These are phyloP conservation scores for Eucalyptus cloeziana DNA, from an alignment of 345 rosid genomes.

Conservation along the genomic window DNA sequence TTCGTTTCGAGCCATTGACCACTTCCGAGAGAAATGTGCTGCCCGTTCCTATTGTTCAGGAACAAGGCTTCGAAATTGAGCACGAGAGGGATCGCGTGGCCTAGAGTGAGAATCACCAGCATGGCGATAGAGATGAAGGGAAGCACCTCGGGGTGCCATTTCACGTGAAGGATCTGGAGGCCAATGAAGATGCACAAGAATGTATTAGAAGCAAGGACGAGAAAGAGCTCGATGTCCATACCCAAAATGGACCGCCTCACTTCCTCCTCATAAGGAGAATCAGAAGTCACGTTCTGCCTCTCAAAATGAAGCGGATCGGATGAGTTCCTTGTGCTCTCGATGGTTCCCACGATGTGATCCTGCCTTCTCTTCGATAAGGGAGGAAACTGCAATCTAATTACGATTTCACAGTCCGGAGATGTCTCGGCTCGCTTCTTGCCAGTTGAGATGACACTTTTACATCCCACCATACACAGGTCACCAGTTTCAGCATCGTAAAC, in stretches of 20 bases:
- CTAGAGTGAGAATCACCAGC: conserved; percentile 31
- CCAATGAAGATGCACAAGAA: conserved; percentile 27
- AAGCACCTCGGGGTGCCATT: conserved; percentile 12
- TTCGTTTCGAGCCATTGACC: conserved; percentile 24
- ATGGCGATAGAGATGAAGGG: conserved; percentile 31
- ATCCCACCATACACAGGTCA: conserved; percentile 41
- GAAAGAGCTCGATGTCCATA: conserved; percentile 36
- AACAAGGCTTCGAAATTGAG: conserved; percentile 33
- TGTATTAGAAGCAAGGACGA: conserved; percentile 27
- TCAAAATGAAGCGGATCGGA: conserved; percentile 25
- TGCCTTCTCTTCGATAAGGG: conserved; percentile 6
- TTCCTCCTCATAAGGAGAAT: background rate
- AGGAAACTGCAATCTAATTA: conserved; percentile 22
- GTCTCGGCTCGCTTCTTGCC: background rate
- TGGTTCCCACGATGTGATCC: conserved; percentile 15
- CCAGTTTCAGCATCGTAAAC: conserved; percentile 30
- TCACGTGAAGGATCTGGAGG: conserved; percentile 24
- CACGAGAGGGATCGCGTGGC: conserved; percentile 21
- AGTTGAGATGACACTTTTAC: background rate
- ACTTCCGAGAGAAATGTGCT: conserved; percentile 2
- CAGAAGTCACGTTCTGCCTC: background rate
- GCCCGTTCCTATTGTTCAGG: background rate
- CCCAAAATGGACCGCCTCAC: conserved; percentile 18
- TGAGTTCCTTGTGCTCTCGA: conserved; percentile 16
- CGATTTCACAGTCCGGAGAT: conserved; percentile 29